Evolutionary conservation across 441 rosid species (phyloP).

Genomic region (Manihot esculenta): DNA sequence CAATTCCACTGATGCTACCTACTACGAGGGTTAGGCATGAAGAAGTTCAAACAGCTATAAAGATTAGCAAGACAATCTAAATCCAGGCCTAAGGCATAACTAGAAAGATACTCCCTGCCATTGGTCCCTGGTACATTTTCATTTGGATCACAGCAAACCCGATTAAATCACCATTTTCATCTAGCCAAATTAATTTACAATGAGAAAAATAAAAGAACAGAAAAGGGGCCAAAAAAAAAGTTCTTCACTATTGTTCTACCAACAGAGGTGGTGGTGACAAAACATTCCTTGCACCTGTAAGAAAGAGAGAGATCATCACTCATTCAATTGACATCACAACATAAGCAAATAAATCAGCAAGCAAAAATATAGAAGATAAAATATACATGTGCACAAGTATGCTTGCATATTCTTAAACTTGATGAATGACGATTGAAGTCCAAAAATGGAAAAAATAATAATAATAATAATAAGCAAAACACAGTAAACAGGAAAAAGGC

Average conservation of each 20-base stretch:
- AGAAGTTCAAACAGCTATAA: slow-evolving; percentile 23
- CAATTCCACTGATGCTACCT: slow-evolving; percentile 35
- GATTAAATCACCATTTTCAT: slow-evolving; percentile 34
- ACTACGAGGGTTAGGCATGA: slow-evolving; percentile 41
- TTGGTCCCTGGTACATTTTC: slow-evolving; percentile 44
- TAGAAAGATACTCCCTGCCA: slow-evolving; percentile 53
- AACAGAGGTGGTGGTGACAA: slow-evolving; percentile 29
- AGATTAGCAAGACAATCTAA: slow-evolving; percentile 34
- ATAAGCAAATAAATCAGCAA: background rate
- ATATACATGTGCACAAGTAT: background rate
- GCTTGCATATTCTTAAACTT: background rate
- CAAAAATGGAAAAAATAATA: background rate
- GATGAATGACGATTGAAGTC: background rate
- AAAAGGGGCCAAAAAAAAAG: slow-evolving; percentile 20
- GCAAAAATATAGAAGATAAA: background rate
- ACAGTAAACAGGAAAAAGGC: background rate
- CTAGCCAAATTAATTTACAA: slow-evolving; percentile 54
- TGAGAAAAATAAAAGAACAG: slow-evolving; percentile 30
- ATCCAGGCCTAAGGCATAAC: slow-evolving; percentile 45
- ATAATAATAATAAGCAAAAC: too few species aligned
- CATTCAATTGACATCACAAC: slow-evolving; percentile 3
- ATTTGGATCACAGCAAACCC: slow-evolving; percentile 38
- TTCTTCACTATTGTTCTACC: slow-evolving; percentile 48
- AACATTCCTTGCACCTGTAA: slow-evolving; percentile 51
- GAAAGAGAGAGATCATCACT: slow-evolving; percentile 18